phyloP scores from a whole-genome alignment of 1,139 yeast species.

The Sugiyamaella novakii region DNA sequence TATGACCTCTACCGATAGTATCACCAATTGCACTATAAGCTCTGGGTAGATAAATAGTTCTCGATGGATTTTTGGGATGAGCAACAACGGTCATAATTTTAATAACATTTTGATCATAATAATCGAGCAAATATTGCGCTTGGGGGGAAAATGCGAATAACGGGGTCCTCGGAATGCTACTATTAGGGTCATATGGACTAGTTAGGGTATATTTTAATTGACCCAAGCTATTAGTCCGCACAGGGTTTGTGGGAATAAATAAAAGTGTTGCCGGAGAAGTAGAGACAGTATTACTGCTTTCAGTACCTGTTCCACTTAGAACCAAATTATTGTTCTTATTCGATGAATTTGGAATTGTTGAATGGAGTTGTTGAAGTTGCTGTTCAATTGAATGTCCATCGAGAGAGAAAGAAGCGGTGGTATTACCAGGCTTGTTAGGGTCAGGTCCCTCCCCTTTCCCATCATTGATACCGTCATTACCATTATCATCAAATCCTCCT shows the following conservation, averaged over 20 bases:
- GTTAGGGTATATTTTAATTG: constrained; percentile 10
- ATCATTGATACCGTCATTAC: not conserved
- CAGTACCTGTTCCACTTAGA: constrained; percentile 2
- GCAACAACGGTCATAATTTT: constrained; percentile 88
- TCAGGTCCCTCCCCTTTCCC: not conserved
- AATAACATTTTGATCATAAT: constrained; percentile 78
- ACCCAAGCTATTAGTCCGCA: constrained; percentile 5
- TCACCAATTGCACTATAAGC: constrained; percentile 84
- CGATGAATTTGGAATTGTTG: constrained; percentile 7
- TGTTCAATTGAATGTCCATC: constrained; percentile 9
- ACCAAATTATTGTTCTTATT: not conserved
- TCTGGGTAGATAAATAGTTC: constrained; percentile 77
- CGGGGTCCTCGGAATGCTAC: not conserved
- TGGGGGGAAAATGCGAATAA: constrained; percentile 53
- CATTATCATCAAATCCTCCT: not conserved
- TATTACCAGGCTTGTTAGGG: not conserved
- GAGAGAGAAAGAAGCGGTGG: not conserved
- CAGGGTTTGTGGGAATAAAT: constrained; percentile 15
- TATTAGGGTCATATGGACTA: not conserved
- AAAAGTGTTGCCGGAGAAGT: constrained; percentile 14
- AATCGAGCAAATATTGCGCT: constrained; percentile 62
- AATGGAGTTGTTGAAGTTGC: constrained; percentile 13
- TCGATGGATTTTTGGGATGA: constrained; percentile 84
- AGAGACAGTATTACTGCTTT: constrained; percentile 1
- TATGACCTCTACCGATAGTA: constrained; percentile 68